Conservation (phyloP, 805 yeast genomes). For the Nakazawaea laoshanensis region DNA sequence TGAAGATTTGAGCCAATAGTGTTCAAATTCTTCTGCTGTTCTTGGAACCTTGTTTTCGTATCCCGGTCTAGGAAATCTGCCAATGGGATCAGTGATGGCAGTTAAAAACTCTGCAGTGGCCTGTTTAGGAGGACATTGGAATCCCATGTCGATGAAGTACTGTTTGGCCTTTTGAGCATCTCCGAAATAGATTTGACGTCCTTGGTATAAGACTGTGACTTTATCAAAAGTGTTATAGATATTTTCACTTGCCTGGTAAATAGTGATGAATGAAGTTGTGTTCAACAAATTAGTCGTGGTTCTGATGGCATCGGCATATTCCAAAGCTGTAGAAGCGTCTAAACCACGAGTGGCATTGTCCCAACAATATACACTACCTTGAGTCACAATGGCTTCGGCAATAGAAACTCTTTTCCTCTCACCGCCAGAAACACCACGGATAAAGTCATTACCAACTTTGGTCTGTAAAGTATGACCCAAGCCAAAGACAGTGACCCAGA, state of each 20-base stretch:
- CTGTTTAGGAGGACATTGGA: slow-evolving; percentile 51
- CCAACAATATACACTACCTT: slow-evolving; percentile 51
- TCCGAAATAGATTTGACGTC: slow-evolving; percentile 56
- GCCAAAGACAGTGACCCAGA: slow-evolving; percentile 25
- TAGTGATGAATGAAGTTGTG: slow-evolving; percentile 53
- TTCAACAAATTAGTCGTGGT: slow-evolving; percentile 48
- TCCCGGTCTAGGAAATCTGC: slow-evolving; percentile 40
- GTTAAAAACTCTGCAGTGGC: slow-evolving; percentile 64
- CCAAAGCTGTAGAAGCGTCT: slow-evolving; percentile 65
- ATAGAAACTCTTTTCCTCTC: slow-evolving; percentile 65
- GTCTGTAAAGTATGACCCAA: slow-evolving; percentile 2
- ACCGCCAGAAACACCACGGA: slow-evolving; percentile 68
- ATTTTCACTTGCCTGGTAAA: slow-evolving; percentile 62
- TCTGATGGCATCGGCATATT: slow-evolving; percentile 52
- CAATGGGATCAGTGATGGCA: slow-evolving; percentile 58
- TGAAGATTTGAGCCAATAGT: slow-evolving; percentile 50
- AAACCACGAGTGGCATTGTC: slow-evolving; percentile 68
- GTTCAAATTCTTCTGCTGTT: slow-evolving; percentile 49
- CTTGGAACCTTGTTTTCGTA: slow-evolving; percentile 43
- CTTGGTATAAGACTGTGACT: slow-evolving; percentile 50
- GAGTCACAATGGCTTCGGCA: slow-evolving; percentile 52
- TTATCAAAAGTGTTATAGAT: slow-evolving; percentile 55
- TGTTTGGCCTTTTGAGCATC: slow-evolving; percentile 42
- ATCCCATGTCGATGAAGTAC: slow-evolving; percentile 55
- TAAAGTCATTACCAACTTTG: slow-evolving; percentile 40